Evolutionary conservation across 345 rosid genomes (phyloP), one percentile per base, ranked within the genome.

Genomic region (Hibiscus tridactylites): DNA sequence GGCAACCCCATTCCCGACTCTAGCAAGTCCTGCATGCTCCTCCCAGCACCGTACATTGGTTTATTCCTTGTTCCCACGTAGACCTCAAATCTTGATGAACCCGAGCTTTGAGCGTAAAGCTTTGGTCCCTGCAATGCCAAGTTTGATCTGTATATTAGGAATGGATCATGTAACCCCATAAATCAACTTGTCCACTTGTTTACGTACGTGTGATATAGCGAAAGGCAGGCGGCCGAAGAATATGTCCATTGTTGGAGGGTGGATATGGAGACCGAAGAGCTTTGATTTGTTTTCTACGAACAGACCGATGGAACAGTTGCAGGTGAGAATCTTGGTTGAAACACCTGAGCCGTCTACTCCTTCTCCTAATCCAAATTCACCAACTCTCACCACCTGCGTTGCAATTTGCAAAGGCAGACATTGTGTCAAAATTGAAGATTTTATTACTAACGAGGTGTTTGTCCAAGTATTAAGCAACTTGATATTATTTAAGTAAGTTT

Each of bases 1-100:
- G 98, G 87, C 85, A 91, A 65, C 6, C 96, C 97, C 68, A 47
- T 79, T n/a, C 82, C 83, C 0, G 95, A 88, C 15, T 84, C 87
- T 28, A 91, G 79, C 88, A 93, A 65, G 81, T 91, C 97, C 52
- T 84, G 75, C 96, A 91, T 91, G 74, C 70, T 88, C 65, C 88
- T 77, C 60, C 98, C 98, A 0, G 97, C 98, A 5, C 94, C 97
- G 63, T 93, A 93, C 94, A 93, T 83, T 0, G 93, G 87, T 47
- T 76, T 86, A 77, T 83, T 90, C 80, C 64, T 81, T 17, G 90
- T 85, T 61, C 90, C 97, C 31, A 87, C 80, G 33, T 68, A 68
- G 49, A 93, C 56, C 44, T 64, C 3, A 75, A 87, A 90, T 65
- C 26, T 16, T 44, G 86, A 81, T 19, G 81, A 68, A 49, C 80